Base-by-base conservation (phyloP, 306 rosid species). In the Albizia julibrissin region DNA sequence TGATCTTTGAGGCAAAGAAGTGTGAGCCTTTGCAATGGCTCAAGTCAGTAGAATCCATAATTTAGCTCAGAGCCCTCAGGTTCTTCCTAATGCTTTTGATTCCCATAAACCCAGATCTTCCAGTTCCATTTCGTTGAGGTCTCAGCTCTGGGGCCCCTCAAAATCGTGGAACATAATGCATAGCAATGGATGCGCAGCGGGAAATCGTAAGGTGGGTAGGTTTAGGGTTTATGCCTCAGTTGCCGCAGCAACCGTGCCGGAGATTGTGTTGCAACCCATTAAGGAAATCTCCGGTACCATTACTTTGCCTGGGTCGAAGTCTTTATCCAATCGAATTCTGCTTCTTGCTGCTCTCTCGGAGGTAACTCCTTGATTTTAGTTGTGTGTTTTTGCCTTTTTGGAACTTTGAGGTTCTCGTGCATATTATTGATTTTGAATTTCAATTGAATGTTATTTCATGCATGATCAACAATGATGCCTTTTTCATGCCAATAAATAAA, bases 321-420 rank as follows among this genome's bases (percentile, higher is more conserved):
- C 99, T 27, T 85, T 96, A 8, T 96, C 99, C 4, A 96, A 96
- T 85, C 88, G 99, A 79, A 87, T 96, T 90, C 72, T 96, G 80
- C 99, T 96, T 64, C 94, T 96, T 66, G 97, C 99, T 84, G 99
- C 98, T 69, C 99, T 96, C 66, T 93, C 98, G 66, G 97, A 96
- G 99, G 99, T 96, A 43, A 91, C 66, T 33, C 7, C 67, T 83
- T 68, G 50, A 59, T 49, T 29, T 40, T 27, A 11, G 44, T 11
- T 3, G 39, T 72, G 58, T 66, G 65, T 22, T 9, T 83, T 76
- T 50, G 62, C 62, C 54, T 27, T 9, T 83, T 76, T 50, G 70
- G 46, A 33, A 67, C 10, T 43, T 52, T 29, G 11, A 71, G 77
- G 34, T 27, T 85, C 34, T 39, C 34, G 18, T 49, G 29, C 56